Conservation (phyloP, 495 filamentous ascomycete genomes). For the Neurospora terricola region DNA sequence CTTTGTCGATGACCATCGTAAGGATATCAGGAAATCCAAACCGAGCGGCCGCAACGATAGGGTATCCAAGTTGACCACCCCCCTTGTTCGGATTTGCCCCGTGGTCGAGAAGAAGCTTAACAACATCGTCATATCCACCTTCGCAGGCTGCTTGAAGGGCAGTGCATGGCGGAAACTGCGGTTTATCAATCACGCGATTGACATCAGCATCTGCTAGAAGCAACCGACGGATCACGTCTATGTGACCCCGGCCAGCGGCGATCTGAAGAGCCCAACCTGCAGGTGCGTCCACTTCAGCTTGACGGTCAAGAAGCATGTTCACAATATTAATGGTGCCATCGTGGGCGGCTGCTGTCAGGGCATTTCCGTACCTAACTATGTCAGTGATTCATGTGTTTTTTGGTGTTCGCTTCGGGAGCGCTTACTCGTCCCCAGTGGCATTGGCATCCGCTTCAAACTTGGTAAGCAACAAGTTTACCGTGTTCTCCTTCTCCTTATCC, state of each 20-base stretch:
- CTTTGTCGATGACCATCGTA: conserved; percentile 14
- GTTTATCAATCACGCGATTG: conserved; percentile 13
- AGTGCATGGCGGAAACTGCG: conserved; percentile 10
- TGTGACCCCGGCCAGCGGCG: conserved; percentile 21
- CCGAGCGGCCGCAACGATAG: conserved; percentile 18
- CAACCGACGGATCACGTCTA: conserved; percentile 19
- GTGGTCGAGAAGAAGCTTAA: conserved; percentile 20
- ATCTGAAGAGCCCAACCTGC: conserved; percentile 21
- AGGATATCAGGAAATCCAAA: conserved; percentile 18
- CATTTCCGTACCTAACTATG: conserved; percentile 6
- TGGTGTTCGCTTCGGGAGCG: not conserved
- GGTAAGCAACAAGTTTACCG: not conserved
- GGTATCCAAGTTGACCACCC: conserved; percentile 11
- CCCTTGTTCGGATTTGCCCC: conserved; percentile 21
- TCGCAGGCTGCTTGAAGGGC: conserved; percentile 24
- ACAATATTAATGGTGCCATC: not conserved
- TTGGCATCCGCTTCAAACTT: conserved; percentile 20
- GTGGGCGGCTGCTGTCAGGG: conserved; percentile 1
- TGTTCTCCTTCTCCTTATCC: not conserved
- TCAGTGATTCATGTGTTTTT: not conserved
- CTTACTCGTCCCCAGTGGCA: not conserved
- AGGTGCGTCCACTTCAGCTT: too few species aligned
- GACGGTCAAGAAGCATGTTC: not conserved
- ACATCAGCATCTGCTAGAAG: conserved; percentile 21
- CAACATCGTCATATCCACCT: conserved; percentile 16